A percentile compares a stretch with the other conserved stretches of the same genome.
Conservation (phyloP, 768 basidiomycete species). For the Lentinula guzmanii region DNA sequence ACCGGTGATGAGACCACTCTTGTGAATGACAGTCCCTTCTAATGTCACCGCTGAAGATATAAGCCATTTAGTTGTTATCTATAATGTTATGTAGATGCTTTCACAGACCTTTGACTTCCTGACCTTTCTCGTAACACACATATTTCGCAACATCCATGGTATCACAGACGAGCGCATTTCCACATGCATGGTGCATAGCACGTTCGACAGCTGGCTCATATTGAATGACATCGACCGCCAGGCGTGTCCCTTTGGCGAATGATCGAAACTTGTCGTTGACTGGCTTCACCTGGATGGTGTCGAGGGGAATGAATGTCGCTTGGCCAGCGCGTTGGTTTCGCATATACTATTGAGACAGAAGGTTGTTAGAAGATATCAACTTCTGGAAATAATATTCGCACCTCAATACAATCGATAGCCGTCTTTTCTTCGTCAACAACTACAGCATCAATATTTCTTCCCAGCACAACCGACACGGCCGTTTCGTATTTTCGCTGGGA, state of each 20-base stretch:
- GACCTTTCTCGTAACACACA: slow-evolving; percentile 90
- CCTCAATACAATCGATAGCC: slow-evolving; percentile 96
- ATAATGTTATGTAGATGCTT: background rate
- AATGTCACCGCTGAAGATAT: slow-evolving; percentile 75
- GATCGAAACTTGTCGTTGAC: slow-evolving; percentile 92
- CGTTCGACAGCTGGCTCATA: slow-evolving; percentile 82
- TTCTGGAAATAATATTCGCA: slow-evolving; percentile 21
- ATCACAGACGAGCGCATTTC: slow-evolving; percentile 93
- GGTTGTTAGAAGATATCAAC: background rate
- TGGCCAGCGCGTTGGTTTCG: slow-evolving; percentile 92
- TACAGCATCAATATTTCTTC: slow-evolving; percentile 91
- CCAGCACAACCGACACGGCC: slow-evolving; percentile 87
- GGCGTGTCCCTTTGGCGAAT: slow-evolving; percentile 80
- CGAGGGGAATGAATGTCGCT: slow-evolving; percentile 98
- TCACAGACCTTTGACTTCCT: slow-evolving; percentile 86
- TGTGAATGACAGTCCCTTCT: slow-evolving; percentile 96
- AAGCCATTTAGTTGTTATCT: background rate
- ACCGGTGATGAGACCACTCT: slow-evolving; percentile 96
- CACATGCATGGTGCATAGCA: slow-evolving; percentile 96
- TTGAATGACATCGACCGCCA: slow-evolving; percentile 83
- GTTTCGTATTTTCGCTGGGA: slow-evolving; percentile 88
- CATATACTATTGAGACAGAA: slow-evolving; percentile 59
- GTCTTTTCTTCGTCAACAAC: slow-evolving; percentile 97
- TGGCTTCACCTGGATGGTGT: slow-evolving; percentile 92
- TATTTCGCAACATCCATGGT: slow-evolving; percentile 88